Evolutionary conservation across 176 grass and related monocot species (phyloP), one percentile per base, ranked within the genome.

Genomic region (bread wheat (Triticum aestivum)): DNA sequence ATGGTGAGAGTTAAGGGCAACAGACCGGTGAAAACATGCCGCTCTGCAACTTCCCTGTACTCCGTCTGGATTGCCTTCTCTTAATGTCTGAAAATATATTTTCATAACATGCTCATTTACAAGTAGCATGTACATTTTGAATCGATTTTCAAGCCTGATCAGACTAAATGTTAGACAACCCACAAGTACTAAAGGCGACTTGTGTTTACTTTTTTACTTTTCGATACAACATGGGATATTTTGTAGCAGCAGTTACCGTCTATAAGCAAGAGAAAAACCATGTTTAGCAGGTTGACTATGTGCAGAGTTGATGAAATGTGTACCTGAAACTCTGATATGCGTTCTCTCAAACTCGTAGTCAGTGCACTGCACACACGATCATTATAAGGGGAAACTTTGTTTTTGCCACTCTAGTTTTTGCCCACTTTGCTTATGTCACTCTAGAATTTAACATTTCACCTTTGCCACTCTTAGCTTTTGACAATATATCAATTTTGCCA

Each of bases 311-410:
- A 75, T 84, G 27, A 63, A 86, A 78, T 39, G 39, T 6, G 11
- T 93, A 98, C 93, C 93, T 98, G 96, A 89, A 98, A 98, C 52
- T 98, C 83, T 2, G 52, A 38, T 74, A 95, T 84, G 35, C 69
- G 86, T 44, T 92, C 96, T 81, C 89, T 92, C 82, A 98, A 69
- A 69, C 84, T 98, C 78, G 90, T 92, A 79, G 87, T 94, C 73
- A 95, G 77, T 79, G 89, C 75, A 41, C 93, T 98, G 80, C 65
- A 82, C 44, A 78, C 27, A 76, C 86, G 34, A 88, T 54, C 41
- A 88, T 44, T 14, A 41, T 41, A 9, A 54, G 23, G 23, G 23
- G 23, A 24, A 24, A 24, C 23, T 24, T 24, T 24, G 23, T 24
- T 24, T 24, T 24, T 24, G 23, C 23, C 23, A 24, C 23, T 24